phyloP scores from a whole-genome alignment of 176 grass and related monocot species.

The Miscanthus lutarioriparius region DNA sequence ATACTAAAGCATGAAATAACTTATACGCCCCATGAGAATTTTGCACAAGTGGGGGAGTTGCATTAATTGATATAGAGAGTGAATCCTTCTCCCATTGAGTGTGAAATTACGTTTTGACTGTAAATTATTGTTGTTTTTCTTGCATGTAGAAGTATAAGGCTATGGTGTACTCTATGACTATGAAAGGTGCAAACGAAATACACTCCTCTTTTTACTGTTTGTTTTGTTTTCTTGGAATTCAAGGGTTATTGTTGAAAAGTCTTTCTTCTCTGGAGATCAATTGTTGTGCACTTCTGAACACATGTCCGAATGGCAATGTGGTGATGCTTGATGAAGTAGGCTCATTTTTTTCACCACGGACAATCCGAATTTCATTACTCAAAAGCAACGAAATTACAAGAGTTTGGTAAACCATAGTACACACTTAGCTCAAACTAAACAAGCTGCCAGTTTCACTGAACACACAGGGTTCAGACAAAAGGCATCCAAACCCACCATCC shows the following conservation, averaged over 20 bases:
- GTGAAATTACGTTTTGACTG: not conserved
- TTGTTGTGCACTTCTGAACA: not conserved
- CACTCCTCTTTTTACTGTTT: conserved; percentile 1
- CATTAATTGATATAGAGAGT: not conserved
- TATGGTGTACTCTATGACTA: conserved; percentile 23
- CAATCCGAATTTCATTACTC: not conserved
- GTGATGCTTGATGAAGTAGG: not conserved
- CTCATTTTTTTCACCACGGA: not conserved
- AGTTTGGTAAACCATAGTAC: not conserved
- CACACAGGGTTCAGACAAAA: not conserved
- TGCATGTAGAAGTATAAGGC: conserved; percentile 51
- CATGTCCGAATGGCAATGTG: not conserved
- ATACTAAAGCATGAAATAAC: not conserved
- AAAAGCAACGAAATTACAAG: not conserved
- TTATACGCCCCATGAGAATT: not conserved
- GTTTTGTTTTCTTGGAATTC: not conserved
- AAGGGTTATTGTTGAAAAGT: not conserved
- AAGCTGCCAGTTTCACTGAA: not conserved
- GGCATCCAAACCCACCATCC: not conserved
- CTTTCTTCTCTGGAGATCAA: not conserved
- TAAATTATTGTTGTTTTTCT: conserved; percentile 1
- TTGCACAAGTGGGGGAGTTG: not conserved
- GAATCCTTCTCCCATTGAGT: not conserved
- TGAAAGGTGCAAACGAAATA: conserved; percentile 46
- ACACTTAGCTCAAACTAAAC: not conserved